phyloP scores from a whole-genome alignment of 2,329 filamentous ascomycete species.

The Endothia cerciana region DNA sequence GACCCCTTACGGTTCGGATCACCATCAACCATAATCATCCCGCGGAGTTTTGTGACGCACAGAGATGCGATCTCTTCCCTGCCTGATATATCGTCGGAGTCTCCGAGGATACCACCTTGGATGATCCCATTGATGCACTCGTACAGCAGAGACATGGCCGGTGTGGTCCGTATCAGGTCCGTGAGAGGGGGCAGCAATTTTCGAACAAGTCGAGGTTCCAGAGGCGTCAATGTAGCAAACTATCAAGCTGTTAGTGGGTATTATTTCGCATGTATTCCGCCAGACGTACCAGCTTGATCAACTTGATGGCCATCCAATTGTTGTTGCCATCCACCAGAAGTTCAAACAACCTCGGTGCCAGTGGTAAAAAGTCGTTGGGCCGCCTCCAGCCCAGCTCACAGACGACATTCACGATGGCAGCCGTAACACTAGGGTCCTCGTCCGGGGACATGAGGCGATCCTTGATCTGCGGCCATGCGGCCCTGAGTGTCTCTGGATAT shows the following conservation, averaged over 20 bases:
- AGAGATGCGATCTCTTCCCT: constrained; percentile 90
- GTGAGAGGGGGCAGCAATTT: constrained; percentile 91
- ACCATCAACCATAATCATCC: constrained; percentile 91
- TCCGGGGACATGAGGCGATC: constrained; percentile 87
- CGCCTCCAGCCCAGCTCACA: constrained; percentile 94
- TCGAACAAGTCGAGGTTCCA: constrained; percentile 88
- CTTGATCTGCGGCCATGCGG: constrained; percentile 97
- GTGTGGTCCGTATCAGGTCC: constrained; percentile 90
- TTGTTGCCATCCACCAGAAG: constrained; percentile 89
- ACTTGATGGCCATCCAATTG: constrained; percentile 99
- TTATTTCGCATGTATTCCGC: no score
- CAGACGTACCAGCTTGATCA: constrained; percentile 84
- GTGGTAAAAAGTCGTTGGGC: constrained; percentile 88
- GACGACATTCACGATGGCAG: constrained; percentile 94
- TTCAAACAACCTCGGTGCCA: constrained; percentile 91
- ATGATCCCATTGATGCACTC: constrained; percentile 99
- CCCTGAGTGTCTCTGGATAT: constrained; percentile 91
- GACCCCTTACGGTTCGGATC: constrained; percentile 81
- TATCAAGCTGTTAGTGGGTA: constrained; percentile 41
- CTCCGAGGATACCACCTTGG: constrained; percentile 89
- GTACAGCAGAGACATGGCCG: constrained; percentile 96
- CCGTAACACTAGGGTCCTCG: constrained; percentile 91
- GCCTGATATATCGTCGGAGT: constrained; percentile 76
- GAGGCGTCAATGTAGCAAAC: constrained; percentile 92
- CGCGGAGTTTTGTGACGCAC: constrained; percentile 89